These are phyloP conservation scores for Alternaria conjuncta DNA, from an alignment of 2,329 filamentous ascomycete genomes.

Conservation along the genomic window DNA sequence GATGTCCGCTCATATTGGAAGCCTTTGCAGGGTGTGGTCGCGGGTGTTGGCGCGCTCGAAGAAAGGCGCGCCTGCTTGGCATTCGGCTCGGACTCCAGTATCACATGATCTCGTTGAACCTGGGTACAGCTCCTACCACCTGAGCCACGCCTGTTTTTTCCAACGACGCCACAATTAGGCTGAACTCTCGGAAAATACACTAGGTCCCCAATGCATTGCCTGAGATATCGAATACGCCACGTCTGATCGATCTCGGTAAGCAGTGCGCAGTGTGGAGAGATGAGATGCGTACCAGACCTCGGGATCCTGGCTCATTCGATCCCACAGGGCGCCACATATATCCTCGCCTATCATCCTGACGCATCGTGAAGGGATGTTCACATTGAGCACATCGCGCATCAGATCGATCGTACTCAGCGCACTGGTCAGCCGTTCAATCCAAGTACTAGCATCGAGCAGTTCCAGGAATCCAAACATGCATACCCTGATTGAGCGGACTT, in stretches of 20 bases:
- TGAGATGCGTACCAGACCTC: neutral
- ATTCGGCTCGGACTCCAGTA: neutral
- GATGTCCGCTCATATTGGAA: constrained; percentile 15
- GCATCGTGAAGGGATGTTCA: neutral
- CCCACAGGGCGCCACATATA: neutral
- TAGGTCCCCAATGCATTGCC: neutral
- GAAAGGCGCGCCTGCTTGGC: neutral
- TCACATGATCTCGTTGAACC: neutral
- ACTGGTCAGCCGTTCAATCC: constrained; percentile 10
- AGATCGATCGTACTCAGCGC: neutral
- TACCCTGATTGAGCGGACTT: neutral
- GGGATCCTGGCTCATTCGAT: neutral
- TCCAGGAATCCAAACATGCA: neutral
- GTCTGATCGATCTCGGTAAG: neutral
- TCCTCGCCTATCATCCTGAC: constrained; percentile 4
- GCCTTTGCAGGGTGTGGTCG: neutral
- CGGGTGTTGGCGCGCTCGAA: neutral
- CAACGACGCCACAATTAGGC: neutral
- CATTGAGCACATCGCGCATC: neutral
- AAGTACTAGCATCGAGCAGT: neutral
- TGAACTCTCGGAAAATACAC: neutral
- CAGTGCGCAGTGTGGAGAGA: neutral
- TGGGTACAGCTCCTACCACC: neutral
- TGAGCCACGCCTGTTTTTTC: neutral
- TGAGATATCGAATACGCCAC: neutral